phyloP scores from a whole-genome alignment of 2,329 filamentous ascomycete species.

The Botrytis medusae region DNA sequence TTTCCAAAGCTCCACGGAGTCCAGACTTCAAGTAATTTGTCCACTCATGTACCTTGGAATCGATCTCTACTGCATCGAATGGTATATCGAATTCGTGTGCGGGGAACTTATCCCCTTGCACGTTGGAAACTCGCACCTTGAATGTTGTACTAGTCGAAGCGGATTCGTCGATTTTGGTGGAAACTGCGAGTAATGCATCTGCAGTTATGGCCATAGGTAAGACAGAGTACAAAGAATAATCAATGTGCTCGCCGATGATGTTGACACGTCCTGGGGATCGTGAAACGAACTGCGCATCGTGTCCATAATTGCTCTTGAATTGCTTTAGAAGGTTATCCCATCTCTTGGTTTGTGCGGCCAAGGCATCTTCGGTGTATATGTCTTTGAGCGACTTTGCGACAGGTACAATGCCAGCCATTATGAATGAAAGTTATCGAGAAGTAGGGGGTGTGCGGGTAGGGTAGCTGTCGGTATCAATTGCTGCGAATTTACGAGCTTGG shows the following conservation, averaged over 20 bases:
- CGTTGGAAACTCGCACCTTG: conserved; percentile 76
- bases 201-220: conserved; percentile 93
- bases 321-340: conserved; percentile 72
- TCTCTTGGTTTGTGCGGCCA: conserved; percentile 65
- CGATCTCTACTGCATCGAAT: conserved; percentile 68
- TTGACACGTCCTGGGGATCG: conserved; percentile 94
- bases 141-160: conserved; percentile 50
- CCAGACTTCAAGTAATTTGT: conserved; percentile 98
- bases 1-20: conserved; percentile 74
- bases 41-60: conserved; percentile 86
- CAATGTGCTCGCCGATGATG: conserved; percentile 98
- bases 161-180: conserved; percentile 48
- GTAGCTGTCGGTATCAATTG: conserved; percentile 20
- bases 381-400: conserved; percentile 72
- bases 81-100: conserved; percentile 72
- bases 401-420: conserved; percentile 65
- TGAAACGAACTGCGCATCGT: conserved; percentile 74
- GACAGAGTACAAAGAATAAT: conserved; percentile 96
- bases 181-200: conserved; percentile 85
- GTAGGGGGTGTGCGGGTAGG: conserved; percentile 20
- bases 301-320: conserved; percentile 71
- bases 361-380: conserved; percentile 77
- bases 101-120: conserved; percentile 73
- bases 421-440: conserved; percentile 21
- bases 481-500: neutral